Percentiles rank a stretch among this genome's conserved stretches.
Conservation (phyloP, 345 rosid genomes). For the Lenwebbia sp. region DNA sequence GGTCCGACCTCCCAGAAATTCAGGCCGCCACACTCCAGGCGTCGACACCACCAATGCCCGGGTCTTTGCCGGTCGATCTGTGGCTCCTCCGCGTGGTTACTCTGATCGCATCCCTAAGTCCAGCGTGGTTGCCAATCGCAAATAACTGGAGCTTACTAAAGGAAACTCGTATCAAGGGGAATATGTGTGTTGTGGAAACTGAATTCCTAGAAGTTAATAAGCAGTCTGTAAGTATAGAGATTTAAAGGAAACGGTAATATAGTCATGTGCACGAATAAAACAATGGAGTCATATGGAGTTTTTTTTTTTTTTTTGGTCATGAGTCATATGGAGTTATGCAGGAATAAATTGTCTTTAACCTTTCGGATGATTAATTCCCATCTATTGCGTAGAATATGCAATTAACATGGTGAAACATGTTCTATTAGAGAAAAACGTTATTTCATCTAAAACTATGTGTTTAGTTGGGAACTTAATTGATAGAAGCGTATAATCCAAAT, state of each 20-base stretch:
- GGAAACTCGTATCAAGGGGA: not conserved
- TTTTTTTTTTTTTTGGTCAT: too few relatives aligned
- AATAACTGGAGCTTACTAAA: not conserved
- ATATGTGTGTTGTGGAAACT: not conserved
- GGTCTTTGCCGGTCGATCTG: not conserved
- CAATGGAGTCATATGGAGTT: too few relatives aligned
- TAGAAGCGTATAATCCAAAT: too few relatives aligned
- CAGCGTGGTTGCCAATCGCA: not conserved
- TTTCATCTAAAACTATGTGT: too few relatives aligned
- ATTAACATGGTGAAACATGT: not conserved
- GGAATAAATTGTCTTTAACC: not conserved
- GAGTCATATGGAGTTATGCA: too few relatives aligned
- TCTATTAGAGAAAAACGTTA: too few relatives aligned
- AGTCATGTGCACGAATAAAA: not conserved
- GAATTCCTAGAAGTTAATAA: not conserved
- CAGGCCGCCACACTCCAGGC: not conserved
- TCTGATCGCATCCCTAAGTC: not conserved
- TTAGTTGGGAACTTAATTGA: too few relatives aligned
- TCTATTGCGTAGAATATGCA: not conserved
- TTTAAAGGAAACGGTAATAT: too few relatives aligned
- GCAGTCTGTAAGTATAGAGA: not conserved
- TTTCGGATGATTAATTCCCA: not conserved
- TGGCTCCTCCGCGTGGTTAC: not conserved
- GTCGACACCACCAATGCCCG: not conserved
- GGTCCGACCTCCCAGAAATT: not conserved